Base-by-base conservation (phyloP, 192 early-diverging fungal genomes). In the Backusella sp. region DNA sequence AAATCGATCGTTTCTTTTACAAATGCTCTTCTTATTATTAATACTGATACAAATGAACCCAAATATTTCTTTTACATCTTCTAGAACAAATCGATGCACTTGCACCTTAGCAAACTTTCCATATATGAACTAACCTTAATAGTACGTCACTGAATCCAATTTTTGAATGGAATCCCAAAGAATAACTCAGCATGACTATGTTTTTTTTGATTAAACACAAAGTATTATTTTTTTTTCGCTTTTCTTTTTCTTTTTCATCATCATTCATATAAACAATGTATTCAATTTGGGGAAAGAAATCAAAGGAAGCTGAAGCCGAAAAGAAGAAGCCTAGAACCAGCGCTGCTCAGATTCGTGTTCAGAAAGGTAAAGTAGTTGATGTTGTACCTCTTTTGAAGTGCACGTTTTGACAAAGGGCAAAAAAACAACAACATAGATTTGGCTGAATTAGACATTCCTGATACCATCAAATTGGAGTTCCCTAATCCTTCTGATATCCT, bases 261-360 rank as follows among this genome's bases (percentile, higher is more conserved):
- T 32, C 49, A 72, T 34, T 23, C 15, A 6, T 72, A 72, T 17
- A 72, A 34, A 96, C 95, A 94, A 88, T 94, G 70, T 95, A 96
- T 83, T 71, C 70, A 1, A 95, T 98, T 75, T 96, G 95, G 95
- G 86, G 87, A 28, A 85, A 96, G 81, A 96, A 95, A 82, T 93
- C 94, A 79, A 88, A 91, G 21, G 89, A 90, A 75, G 93, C 87
- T 30, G 84, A 84, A 39, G 93, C 87, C 30, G 91, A 93, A 76
- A 90, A 89, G 77, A 89, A 84, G 76, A 94, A 94, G 80, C 88
- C 93, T 2, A 94, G 93, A 80, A 90, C 90, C 5, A 90, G 94
- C 35, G 95, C 96, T 1, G 94, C 92, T 6, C 93, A 94, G 77
- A 93, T 98, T 74, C 91, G 96, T 68, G 84, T 97, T 34, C 97